A percentile compares a stretch with the other conserved stretches of the same genome.
Evolutionary conservation across 202 grass and related monocot genomes (phyloP).

Genomic region (Alloteropsis angusta): DNA sequence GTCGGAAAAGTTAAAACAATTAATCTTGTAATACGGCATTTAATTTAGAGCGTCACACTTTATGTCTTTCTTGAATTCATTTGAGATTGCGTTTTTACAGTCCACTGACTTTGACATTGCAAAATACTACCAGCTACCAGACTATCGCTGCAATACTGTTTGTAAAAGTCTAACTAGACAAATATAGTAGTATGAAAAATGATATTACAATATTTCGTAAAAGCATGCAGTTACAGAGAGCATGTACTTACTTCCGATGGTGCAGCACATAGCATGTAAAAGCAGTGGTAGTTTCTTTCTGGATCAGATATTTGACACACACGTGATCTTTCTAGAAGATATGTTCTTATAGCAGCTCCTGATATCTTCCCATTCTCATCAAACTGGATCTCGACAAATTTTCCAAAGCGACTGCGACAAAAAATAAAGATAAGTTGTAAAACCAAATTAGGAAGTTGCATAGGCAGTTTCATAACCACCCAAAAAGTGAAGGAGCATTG

Average conservation of each 20-base stretch:
- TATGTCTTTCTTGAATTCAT: background rate
- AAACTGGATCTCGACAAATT: constrained; percentile 99
- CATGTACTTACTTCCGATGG: constrained; percentile 54
- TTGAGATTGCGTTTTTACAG: background rate
- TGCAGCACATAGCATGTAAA: constrained; percentile 95
- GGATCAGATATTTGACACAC: constrained; percentile 98
- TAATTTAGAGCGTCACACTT: background rate
- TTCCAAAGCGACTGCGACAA: constrained; percentile 81
- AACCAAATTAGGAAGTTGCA: background rate
- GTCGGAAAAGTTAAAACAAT: background rate
- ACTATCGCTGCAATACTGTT: background rate
- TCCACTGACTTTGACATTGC: background rate
- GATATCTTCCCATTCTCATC: constrained; percentile 71
- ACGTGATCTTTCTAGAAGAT: constrained; percentile 96
- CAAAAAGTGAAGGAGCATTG: constrained; percentile 7
- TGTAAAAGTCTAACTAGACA: background rate
- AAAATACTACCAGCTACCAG: background rate
- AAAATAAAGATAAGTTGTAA: constrained; percentile 32
- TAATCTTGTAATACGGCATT: constrained; percentile 5
- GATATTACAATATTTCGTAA: constrained; percentile 2
- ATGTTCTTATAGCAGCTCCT: constrained; percentile 89
- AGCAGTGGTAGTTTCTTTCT: constrained; percentile 98
- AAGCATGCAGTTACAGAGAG: background rate
- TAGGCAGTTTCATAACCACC: background rate
- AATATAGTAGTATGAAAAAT: background rate